A percentile compares a stretch with the other conserved stretches of the same genome.
These are phyloP conservation scores for Dothideomycetidae sp. DNA, from an alignment of 2,329 filamentous ascomycete species.

Conservation along the genomic window DNA sequence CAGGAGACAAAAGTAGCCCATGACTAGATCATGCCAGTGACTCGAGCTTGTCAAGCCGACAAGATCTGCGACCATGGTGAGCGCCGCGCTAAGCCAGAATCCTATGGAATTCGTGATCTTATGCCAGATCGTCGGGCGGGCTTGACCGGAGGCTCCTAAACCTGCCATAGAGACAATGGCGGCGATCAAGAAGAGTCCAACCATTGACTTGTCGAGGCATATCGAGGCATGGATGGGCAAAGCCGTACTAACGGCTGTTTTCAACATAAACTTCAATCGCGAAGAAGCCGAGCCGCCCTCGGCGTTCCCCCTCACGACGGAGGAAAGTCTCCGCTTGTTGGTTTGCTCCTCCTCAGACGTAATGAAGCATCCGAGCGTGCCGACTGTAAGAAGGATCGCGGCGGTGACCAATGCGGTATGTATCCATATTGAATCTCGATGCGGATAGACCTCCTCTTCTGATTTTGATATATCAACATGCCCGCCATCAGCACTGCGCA, in stretches of 20 bases:
- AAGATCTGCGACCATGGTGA: slow-evolving; percentile 23
- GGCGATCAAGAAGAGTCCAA: slow-evolving; percentile 37
- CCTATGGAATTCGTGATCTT: slow-evolving; percentile 5
- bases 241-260: slow-evolving; percentile 14
- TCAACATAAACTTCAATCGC: too few species aligned
- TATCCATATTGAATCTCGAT: background rate
- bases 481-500: background rate
- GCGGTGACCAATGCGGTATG: background rate
- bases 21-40: slow-evolving; percentile 20
- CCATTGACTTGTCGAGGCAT: slow-evolving; percentile 39
- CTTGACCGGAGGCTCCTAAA: background rate
- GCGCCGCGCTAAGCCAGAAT: slow-evolving; percentile 19
- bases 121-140: background rate
- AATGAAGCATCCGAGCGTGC: background rate
- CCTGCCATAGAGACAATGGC: slow-evolving; percentile 22
- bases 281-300: too few species aligned
- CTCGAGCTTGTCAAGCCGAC: slow-evolving; percentile 19
- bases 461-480: too few species aligned
- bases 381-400: background rate
- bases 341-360: background rate
- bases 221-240: slow-evolving; percentile 44
- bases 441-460: too few species aligned
- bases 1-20: slow-evolving; percentile 35
- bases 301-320: too few species aligned
- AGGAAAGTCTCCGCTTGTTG: background rate